phyloP scores from a whole-genome alignment of 2,329 filamentous ascomycete genomes.

The Pseudopyrenochaeta lycopersici region DNA sequence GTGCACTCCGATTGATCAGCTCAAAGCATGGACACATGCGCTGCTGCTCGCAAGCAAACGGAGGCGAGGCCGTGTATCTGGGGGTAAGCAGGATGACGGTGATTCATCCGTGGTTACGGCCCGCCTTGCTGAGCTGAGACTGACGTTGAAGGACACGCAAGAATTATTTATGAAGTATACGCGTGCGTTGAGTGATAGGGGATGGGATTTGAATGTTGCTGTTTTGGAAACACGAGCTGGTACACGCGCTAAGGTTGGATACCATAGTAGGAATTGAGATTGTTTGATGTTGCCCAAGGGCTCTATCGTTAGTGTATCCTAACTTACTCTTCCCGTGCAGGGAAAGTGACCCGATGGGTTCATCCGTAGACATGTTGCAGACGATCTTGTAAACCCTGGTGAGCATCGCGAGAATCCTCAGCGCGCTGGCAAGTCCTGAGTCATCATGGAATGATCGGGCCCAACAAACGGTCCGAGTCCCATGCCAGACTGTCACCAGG shows the following conservation, averaged over 20 bases:
- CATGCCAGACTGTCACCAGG: not conserved
- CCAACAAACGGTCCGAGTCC: not conserved
- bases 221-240: slow-evolving; percentile 73
- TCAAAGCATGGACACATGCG: slow-evolving; percentile 71
- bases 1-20: slow-evolving; percentile 59
- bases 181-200: slow-evolving; percentile 54
- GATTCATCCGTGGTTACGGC: slow-evolving; percentile 36
- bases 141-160: slow-evolving; percentile 49
- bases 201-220: slow-evolving; percentile 72
- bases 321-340: not conserved
- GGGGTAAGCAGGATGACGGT: slow-evolving; percentile 22
- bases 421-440: not conserved
- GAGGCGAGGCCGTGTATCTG: slow-evolving; percentile 12
- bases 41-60: slow-evolving; percentile 55
- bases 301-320: not conserved
- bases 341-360: slow-evolving; percentile 5
- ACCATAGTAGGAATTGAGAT: slow-evolving; percentile 7
- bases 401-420: not conserved
- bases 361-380: not conserved
- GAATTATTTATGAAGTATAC: slow-evolving; percentile 58
- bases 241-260: slow-evolving; percentile 36
- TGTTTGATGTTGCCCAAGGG: not conserved
- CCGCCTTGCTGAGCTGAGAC: slow-evolving; percentile 54
- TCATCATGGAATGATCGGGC: slow-evolving; percentile 5
- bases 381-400: not conserved